Percentiles rank a stretch among this genome's conserved stretches.
Evolutionary conservation across 352 stramenopile species (phyloP).

Genomic region (Phytophthora boehmeriae): DNA sequence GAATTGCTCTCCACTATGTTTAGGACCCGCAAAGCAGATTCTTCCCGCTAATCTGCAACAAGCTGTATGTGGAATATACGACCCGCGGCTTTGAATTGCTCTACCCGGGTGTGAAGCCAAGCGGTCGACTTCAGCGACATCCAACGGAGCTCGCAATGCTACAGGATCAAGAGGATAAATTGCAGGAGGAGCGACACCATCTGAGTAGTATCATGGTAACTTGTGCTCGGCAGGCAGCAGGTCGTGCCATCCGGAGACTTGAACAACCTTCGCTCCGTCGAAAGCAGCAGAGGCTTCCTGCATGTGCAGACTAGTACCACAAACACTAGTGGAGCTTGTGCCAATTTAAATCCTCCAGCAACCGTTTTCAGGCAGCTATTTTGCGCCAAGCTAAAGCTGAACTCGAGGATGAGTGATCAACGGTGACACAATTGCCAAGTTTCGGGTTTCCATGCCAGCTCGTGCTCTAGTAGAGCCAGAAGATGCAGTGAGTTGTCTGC

Average conservation of each 20-base stretch:
- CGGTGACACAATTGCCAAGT: neutral
- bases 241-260: slow-evolving; percentile 3
- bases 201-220: neutral
- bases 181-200: slow-evolving; percentile 4
- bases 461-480: slow-evolving; percentile 32
- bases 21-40: slow-evolving; percentile 11
- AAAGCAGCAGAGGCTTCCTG: neutral
- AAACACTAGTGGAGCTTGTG: neutral
- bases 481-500: slow-evolving; percentile 37
- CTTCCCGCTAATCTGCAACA: slow-evolving; percentile 34
- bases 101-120: slow-evolving; percentile 43
- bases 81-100: slow-evolving; percentile 47
- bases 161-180: neutral
- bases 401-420: neutral
- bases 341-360: neutral
- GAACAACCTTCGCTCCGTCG: neutral
- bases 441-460: slow-evolving; percentile 18
- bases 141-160: slow-evolving; percentile 7
- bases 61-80: slow-evolving; percentile 54
- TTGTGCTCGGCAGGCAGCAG: slow-evolving; percentile 3
- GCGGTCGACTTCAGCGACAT: slow-evolving; percentile 7
- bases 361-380: neutral
- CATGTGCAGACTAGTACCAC: neutral
- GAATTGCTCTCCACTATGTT: neutral
- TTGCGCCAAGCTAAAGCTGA: neutral